Evolutionary conservation across 2,329 filamentous ascomycete genomes (phyloP), one percentile per base, ranked within the genome.

Genomic region (Decorospora gaudefroyi): DNA sequence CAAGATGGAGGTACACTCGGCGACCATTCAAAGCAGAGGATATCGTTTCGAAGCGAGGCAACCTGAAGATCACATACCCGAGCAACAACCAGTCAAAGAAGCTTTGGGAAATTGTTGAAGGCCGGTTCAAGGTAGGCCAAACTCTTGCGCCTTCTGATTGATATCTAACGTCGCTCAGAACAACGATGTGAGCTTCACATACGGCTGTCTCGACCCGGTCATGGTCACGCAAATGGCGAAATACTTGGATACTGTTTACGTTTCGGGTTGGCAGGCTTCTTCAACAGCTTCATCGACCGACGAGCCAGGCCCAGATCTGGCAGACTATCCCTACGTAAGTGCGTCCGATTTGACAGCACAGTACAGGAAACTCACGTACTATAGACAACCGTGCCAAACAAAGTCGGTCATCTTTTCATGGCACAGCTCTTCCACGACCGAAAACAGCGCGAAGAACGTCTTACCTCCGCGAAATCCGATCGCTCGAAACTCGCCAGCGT

Each of bases 191-290:
- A 95, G 89, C 74, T 95, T 86, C 77, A 99, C 93, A 45, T 99
- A 96, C 69, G 93, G 93, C 65, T 97, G 93, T 75, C 80, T 99
- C 55, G 93, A 99, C 69, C 93, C 93, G 8, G 96, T 95, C 43
- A 96, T 96, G 88, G 82, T 99, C 70, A 97, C 93, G 18, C 93
- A 99, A 74, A 99, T 99, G 93, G 92, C 92, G 63, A 96, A 97
- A 75, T 97, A 95, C 73, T 81, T 99, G 51, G 93, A 99, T 69
- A 99, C 93, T 22, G 89, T 99, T 70, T 99, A 99, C 72, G 93
- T 99, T 51, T 97, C 93, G 41, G 93, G 93, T 55, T 99, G 93
- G 93, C 93, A 99, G 75, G 96, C 89, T 55, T 97, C 92, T 1
- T 96, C 91, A 16, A 99, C 93, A 6, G 93, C 93, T 35, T 96